phyloP scores from a whole-genome alignment of 257 asterid genomes.

The Plectranthus barbatus region DNA sequence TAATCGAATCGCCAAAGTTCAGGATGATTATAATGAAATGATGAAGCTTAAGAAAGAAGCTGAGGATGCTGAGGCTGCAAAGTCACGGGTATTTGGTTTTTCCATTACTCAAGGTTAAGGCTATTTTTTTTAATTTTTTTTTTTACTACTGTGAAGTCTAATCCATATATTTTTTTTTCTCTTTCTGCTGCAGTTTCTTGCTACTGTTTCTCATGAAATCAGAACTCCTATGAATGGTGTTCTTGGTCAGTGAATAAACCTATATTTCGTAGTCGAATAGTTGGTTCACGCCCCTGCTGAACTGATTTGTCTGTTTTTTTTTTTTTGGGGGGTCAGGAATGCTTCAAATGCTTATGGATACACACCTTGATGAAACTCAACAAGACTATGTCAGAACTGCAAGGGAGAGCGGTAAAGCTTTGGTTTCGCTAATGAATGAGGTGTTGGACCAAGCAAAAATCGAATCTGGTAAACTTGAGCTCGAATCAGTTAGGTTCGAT shows the following conservation, averaged over 20 bases:
- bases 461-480: slow-evolving; percentile 99
- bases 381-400: slow-evolving; percentile 94
- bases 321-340: slow-evolving; percentile 65
- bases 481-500: slow-evolving; percentile 50
- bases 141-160: neutral
- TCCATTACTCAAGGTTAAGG: neutral
- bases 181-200: slow-evolving; percentile 74
- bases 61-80: slow-evolving; percentile 86
- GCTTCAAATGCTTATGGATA: slow-evolving; percentile 98
- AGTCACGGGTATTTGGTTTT: slow-evolving; percentile 57
- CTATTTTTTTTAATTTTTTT: neutral
- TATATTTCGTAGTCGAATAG: too few species aligned
- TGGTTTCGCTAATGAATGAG: slow-evolving; percentile 93
- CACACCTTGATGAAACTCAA: slow-evolving; percentile 87
- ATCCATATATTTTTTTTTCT: slow-evolving; percentile 12
- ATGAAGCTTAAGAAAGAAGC: slow-evolving; percentile 79
- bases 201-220: slow-evolving; percentile 98
- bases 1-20: slow-evolving; percentile 76
- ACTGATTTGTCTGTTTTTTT: neutral
- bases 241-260: slow-evolving; percentile 53
- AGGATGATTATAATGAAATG: slow-evolving; percentile 75
- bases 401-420: slow-evolving; percentile 95
- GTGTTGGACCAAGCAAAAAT: slow-evolving; percentile 96
- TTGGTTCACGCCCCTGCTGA: neutral
- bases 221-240: slow-evolving; percentile 99